phyloP scores from a whole-genome alignment of 2,329 filamentous ascomycete species.

The Ceratocystis diversiconidia region DNA sequence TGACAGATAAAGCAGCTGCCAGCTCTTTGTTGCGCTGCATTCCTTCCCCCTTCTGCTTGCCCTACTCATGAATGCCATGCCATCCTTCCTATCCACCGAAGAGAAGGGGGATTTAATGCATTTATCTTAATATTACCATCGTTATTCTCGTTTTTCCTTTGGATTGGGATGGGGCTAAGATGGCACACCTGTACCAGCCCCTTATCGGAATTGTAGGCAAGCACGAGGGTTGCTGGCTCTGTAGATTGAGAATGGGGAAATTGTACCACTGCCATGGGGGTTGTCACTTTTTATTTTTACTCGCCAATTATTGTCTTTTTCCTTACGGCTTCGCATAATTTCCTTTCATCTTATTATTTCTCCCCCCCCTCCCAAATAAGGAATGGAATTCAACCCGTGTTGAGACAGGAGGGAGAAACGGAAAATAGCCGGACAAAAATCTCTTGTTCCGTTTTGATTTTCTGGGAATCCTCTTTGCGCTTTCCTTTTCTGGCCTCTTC shows the following conservation, averaged over 20 bases:
- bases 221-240: neutral
- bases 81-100: neutral
- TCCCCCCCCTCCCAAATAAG: neutral
- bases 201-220: neutral
- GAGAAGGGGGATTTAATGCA: neutral
- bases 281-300: neutral
- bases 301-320: neutral
- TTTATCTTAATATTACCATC: neutral
- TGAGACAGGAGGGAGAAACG: neutral
- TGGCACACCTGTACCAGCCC: neutral
- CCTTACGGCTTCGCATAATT: neutral
- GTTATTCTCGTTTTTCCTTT: neutral
- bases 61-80: neutral
- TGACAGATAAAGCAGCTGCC: slow-evolving; percentile 4
- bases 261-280: too few relatives aligned
- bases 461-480: neutral
- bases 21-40: slow-evolving; percentile 6
- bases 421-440: neutral
- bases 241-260: neutral
- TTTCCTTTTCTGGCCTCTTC: neutral
- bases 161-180: neutral
- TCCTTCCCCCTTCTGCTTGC: neutral
- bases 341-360: slow-evolving; percentile 1
- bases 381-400: neutral
- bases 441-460: neutral